phyloP scores from a whole-genome alignment of 495 filamentous ascomycete genomes.

The Hypoxylon subgilvum region DNA sequence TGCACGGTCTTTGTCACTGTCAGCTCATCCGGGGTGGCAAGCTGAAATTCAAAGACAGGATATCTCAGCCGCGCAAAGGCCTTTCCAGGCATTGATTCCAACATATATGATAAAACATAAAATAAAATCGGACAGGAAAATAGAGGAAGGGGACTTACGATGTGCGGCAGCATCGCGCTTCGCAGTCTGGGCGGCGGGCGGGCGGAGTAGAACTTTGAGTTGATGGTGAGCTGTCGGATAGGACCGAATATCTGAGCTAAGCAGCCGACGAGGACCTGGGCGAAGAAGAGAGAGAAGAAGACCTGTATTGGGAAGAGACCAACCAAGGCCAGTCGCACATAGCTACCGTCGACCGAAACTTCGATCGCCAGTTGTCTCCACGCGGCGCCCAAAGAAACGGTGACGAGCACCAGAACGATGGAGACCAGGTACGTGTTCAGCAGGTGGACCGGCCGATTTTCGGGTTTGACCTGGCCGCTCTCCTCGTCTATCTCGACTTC shows the following conservation, averaged over 20 bases:
- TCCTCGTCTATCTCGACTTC: constrained; percentile 72
- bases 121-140: neutral
- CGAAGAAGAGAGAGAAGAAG: constrained; percentile 81
- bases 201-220: constrained; percentile 81
- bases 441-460: constrained; percentile 68
- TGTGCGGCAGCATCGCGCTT: constrained; percentile 62
- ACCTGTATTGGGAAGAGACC: constrained; percentile 71
- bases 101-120: neutral
- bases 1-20: constrained; percentile 60
- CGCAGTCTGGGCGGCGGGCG: constrained; percentile 64
- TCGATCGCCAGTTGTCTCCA: constrained; percentile 71
- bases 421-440: constrained; percentile 70
- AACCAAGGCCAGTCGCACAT: constrained; percentile 65
- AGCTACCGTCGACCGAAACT: constrained; percentile 66
- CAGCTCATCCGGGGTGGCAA: neutral
- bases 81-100: neutral
- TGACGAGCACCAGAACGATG: constrained; percentile 67
- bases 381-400: constrained; percentile 68
- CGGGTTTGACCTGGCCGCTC: constrained; percentile 66
- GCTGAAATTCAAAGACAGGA: neutral
- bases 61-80: constrained; percentile 11
- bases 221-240: constrained; percentile 70
- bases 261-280: constrained; percentile 75
- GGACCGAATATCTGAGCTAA: constrained; percentile 77
- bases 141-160: constrained; percentile 38